Conservation (phyloP, 805 yeast species). For the Candida maesae region DNA sequence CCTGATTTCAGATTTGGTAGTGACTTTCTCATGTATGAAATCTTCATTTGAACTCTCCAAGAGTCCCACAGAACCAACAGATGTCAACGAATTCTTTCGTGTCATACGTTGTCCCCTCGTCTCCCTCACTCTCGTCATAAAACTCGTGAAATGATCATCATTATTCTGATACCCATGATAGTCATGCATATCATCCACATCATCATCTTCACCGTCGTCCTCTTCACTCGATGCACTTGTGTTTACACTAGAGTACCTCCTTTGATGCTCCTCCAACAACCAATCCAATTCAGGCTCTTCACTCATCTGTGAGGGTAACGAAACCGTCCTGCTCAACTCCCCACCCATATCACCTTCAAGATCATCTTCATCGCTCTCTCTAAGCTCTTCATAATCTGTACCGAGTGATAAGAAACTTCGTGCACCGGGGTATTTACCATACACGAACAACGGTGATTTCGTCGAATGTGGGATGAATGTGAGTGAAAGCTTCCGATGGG, state of each 20-base stretch:
- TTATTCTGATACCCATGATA: slow-evolving; percentile 27
- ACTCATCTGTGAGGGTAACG: slow-evolving; percentile 37
- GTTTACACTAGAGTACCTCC: slow-evolving; percentile 32
- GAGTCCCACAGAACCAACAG: slow-evolving; percentile 22
- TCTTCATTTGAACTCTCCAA: slow-evolving; percentile 23
- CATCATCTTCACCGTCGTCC: slow-evolving; percentile 18
- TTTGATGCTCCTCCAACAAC: slow-evolving; percentile 37
- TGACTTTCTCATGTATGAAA: slow-evolving; percentile 32
- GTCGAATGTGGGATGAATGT: slow-evolving; percentile 38
- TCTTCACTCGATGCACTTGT: slow-evolving; percentile 14
- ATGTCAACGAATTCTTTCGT: slow-evolving; percentile 21
- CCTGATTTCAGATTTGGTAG: slow-evolving; percentile 33
- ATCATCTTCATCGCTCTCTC: slow-evolving; percentile 28
- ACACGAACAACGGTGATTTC: slow-evolving; percentile 36
- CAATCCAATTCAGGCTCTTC: slow-evolving; percentile 34
- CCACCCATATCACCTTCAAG: slow-evolving; percentile 30
- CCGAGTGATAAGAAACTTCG: slow-evolving; percentile 38
- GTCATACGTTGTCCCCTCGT: slow-evolving; percentile 7
- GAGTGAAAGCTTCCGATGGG: slow-evolving; percentile 36
- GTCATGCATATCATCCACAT: slow-evolving; percentile 12
- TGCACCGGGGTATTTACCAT: slow-evolving; percentile 31
- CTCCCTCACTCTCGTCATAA: slow-evolving; percentile 25
- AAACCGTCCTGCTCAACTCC: slow-evolving; percentile 37
- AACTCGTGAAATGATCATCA: slow-evolving; percentile 16
- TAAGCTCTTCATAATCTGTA: slow-evolving; percentile 31